Evolutionary conservation across 73 alveolate genomes (phyloP), one percentile per base, ranked within the genome.

Genomic region (Durusdinium trenchii): DNA sequence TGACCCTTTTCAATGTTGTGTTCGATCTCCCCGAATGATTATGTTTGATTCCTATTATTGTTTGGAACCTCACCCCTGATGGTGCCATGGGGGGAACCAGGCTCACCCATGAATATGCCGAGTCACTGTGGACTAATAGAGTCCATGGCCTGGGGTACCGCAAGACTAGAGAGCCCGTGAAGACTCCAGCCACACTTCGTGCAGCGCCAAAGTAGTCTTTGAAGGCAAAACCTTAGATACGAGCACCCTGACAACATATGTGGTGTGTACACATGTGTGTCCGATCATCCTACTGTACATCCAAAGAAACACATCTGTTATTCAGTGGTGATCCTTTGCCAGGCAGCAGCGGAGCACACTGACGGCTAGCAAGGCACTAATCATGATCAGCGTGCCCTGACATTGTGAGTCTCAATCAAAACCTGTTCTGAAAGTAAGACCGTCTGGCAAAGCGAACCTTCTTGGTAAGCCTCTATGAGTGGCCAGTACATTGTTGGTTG

Each of bases 351-450:
- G 42, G 46, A 91, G 79, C 45, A 91, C 78, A 50, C 78, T 54
- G 60, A 91, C 42, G 60, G 87, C 81, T 76, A 91, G 87, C 89
- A 61, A 76, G 35, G 57, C 14, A 87, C 97, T 69, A 45, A 91
- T 76, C 60, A 91, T n/a, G 43, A 76, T 54, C 78, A 91, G 87
- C 51, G 61, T 43, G 89, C 97, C 97, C 97, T 91, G 97, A 40
- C 3, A 7, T 32, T 71, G 32, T 71, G 48, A 36, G 9, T 3
- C 84, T 3, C 6, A 6, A 16, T 6, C 6, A 6, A 12, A 28
- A 38, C 51, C 6, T 71, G 9, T 71, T 3, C 52, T n/a, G 51
- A 3, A 3, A 7, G 30, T 71, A 12, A 6, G 38, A 38, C 6
- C 28, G 84, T n/a, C 3, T 36, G 3, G 6, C 48, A 71, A 35